phyloP scores from a whole-genome alignment of 257 asterid species.

The Forsythia suspensa region DNA sequence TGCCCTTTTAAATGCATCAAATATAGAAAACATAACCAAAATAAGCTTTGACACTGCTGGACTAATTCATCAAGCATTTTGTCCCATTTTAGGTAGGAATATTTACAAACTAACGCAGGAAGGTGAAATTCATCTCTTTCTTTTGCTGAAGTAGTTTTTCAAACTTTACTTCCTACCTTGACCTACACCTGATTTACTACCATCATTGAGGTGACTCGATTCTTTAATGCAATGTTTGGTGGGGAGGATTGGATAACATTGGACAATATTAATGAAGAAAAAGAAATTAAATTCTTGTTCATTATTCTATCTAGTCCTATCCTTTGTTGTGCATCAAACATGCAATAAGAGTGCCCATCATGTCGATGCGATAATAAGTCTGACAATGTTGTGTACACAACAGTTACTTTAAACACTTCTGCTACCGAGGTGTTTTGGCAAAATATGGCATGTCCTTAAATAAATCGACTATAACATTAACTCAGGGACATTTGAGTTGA shows the following conservation, averaged over 20 bases:
- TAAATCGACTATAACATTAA: neutral
- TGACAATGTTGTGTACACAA: neutral
- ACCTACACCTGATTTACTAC: neutral
- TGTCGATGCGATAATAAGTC: neutral
- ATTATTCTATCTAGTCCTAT: neutral
- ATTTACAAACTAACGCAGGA: neutral
- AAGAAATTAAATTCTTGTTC: neutral
- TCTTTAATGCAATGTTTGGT: neutral
- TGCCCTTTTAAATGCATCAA: neutral
- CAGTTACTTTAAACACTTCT: slow-evolving; percentile 4
- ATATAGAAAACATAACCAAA: neutral
- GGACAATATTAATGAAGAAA: neutral
- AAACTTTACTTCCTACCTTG: neutral
- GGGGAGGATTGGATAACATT: neutral
- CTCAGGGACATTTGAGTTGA: neutral
- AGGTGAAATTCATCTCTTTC: neutral
- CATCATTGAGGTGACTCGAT: neutral
- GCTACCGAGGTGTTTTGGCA: neutral
- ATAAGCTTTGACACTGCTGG: slow-evolving; percentile 1
- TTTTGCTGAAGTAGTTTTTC: neutral
- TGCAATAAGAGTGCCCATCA: neutral
- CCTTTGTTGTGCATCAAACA: neutral
- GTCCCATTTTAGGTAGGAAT: neutral
- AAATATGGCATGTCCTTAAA: slow-evolving; percentile 2
- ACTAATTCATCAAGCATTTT: neutral